Percentiles rank a stretch among this genome's conserved stretches.
phyloP scores from a whole-genome alignment of 2,329 filamentous ascomycete genomes.

The Talaromyces sp. region DNA sequence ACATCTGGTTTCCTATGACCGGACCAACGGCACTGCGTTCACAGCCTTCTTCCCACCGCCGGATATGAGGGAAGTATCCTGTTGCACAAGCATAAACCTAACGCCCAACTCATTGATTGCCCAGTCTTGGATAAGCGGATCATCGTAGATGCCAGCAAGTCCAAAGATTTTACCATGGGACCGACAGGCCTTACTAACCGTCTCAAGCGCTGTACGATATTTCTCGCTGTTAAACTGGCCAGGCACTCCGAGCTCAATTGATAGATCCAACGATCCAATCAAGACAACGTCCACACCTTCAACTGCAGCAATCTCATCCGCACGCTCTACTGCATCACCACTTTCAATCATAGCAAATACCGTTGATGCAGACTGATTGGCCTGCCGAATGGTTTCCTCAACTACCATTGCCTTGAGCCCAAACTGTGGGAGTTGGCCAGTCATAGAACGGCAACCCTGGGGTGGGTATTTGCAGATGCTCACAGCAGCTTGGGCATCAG shows the following conservation, averaged over 20 bases:
- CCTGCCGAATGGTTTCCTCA: constrained; percentile 1
- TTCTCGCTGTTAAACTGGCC: constrained; percentile 11
- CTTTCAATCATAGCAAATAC: constrained; percentile 19
- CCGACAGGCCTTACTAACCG: not conserved
- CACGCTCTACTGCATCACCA: constrained; percentile 18
- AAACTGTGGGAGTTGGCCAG: not conserved
- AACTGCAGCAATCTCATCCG: constrained; percentile 27
- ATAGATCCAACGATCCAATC: constrained; percentile 28
- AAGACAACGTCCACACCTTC: constrained; percentile 28
- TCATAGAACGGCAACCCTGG: not conserved
- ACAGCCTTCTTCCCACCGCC: not conserved
- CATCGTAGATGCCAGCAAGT: not conserved
- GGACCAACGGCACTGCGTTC: too few species aligned
- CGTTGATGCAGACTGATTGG: constrained; percentile 12
- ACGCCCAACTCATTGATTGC: not conserved
- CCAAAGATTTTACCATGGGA: constrained; percentile 4
- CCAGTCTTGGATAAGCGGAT: not conserved
- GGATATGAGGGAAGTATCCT: not conserved
- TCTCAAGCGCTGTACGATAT: not conserved
- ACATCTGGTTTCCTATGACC: too few species aligned
- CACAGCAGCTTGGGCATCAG: constrained; percentile 2
- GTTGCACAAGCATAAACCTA: not conserved
- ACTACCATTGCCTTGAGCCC: not conserved
- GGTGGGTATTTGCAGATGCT: constrained; percentile 5
- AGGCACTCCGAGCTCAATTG: constrained; percentile 21